Evolutionary conservation across 1,139 yeast genomes (phyloP).

Genomic region (Debaryomyces robertsiae): DNA sequence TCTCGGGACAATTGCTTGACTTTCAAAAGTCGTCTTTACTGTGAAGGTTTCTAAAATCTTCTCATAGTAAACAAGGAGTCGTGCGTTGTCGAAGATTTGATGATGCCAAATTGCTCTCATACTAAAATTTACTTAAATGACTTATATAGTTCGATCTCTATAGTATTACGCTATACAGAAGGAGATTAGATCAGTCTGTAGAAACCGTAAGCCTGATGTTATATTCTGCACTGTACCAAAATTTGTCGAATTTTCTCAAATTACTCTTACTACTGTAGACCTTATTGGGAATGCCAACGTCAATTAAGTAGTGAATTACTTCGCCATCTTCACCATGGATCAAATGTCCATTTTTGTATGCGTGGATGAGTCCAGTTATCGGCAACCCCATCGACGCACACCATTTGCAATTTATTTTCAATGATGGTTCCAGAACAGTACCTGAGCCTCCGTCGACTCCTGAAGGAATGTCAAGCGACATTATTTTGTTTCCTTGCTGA

Average conservation of each 20-base stretch:
- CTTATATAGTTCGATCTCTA: slow-evolving; percentile 6
- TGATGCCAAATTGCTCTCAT: not conserved
- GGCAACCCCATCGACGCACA: slow-evolving; percentile 78
- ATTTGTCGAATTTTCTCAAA: slow-evolving; percentile 46
- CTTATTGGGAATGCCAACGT: slow-evolving; percentile 68
- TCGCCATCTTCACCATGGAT: slow-evolving; percentile 28
- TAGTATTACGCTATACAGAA: slow-evolving; percentile 2
- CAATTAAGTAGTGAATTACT: slow-evolving; percentile 64
- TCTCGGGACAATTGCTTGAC: not conserved
- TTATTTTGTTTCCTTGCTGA: slow-evolving; percentile 47
- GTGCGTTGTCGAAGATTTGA: not conserved
- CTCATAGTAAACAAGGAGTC: slow-evolving; percentile 10
- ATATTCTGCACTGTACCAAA: slow-evolving; percentile 45
- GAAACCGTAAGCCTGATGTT: slow-evolving; percentile 29
- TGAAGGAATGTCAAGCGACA: slow-evolving; percentile 80
- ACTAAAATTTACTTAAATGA: slow-evolving; percentile 7
- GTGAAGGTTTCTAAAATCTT: not conserved
- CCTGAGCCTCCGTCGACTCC: slow-evolving; percentile 90
- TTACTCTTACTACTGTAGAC: slow-evolving; percentile 44
- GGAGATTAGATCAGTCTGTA: slow-evolving; percentile 7
- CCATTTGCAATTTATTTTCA: slow-evolving; percentile 46
- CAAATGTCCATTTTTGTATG: slow-evolving; percentile 51
- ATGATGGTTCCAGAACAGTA: slow-evolving; percentile 35
- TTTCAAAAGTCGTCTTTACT: not conserved
- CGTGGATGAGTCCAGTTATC: slow-evolving; percentile 62